phyloP scores from a whole-genome alignment of 768 basidiomycete genomes.

The Cyathus striatus region DNA sequence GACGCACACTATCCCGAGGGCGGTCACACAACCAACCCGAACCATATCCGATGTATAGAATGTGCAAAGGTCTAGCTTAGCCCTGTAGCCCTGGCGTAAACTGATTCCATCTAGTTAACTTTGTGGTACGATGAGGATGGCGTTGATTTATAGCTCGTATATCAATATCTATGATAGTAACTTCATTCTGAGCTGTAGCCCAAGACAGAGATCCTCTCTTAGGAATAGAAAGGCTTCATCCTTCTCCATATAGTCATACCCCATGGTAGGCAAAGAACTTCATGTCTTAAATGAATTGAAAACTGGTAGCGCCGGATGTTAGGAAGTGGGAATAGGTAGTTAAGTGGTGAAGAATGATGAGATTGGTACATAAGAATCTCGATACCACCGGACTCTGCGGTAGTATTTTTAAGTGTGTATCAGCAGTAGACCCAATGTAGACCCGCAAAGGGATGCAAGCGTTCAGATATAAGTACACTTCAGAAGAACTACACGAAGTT shows the following conservation, averaged over 20 bases:
- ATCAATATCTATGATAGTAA: conserved; percentile 9
- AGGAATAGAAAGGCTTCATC: conserved; percentile 11
- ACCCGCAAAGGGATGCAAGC: too few species aligned
- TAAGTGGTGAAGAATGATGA: too few species aligned
- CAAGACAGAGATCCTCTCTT: background rate
- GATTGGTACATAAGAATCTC: too few species aligned
- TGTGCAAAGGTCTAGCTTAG: conserved; percentile 15
- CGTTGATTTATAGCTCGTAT: conserved; percentile 6
- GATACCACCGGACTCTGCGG: too few species aligned
- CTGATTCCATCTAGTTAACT: background rate
- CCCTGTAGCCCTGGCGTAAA: conserved; percentile 7
- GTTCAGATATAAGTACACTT: too few species aligned
- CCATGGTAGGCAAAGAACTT: conserved; percentile 9
- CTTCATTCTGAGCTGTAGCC: background rate
- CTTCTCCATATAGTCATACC: conserved; percentile 11
- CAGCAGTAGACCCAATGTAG: too few species aligned
- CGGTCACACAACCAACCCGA: conserved; percentile 12
- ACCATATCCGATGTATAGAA: conserved; percentile 12
- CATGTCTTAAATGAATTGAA: conserved; percentile 12
- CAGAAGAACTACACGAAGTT: too few species aligned
- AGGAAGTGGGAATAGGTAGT: too few species aligned
- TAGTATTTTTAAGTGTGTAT: too few species aligned
- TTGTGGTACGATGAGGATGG: background rate
- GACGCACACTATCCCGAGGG: conserved; percentile 52
- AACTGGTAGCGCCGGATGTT: conserved; percentile 11